A percentile compares a stretch with the other conserved stretches of the same genome.
Conservation (phyloP, 176 grass and related monocot species). For the Avena atlantica region DNA sequence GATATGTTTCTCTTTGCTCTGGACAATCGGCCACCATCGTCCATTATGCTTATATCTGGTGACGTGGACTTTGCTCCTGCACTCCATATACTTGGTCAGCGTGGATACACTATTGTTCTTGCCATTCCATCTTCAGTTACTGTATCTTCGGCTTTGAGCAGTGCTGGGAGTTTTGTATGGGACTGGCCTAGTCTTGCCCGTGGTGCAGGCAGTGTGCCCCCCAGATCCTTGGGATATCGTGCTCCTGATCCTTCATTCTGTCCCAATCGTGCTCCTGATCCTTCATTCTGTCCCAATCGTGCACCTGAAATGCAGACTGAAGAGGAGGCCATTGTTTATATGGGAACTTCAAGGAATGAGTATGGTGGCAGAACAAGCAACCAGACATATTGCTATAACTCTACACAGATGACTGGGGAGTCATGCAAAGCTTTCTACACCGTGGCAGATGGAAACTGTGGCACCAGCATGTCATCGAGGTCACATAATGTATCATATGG, state of each 20-base stretch:
- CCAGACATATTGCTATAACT: slow-evolving; percentile 56
- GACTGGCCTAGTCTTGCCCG: slow-evolving; percentile 81
- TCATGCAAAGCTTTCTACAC: slow-evolving; percentile 53
- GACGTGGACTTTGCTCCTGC: slow-evolving; percentile 88
- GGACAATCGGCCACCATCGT: slow-evolving; percentile 73
- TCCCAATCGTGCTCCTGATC: slow-evolving; percentile 44
- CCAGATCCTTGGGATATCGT: slow-evolving; percentile 43
- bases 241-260: slow-evolving; percentile 47
- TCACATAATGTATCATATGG: slow-evolving; percentile 53
- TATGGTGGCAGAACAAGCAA: slow-evolving; percentile 52
- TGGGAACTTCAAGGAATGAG: slow-evolving; percentile 57
- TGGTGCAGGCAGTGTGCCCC: slow-evolving; percentile 67
- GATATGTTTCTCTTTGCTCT: slow-evolving; percentile 93
- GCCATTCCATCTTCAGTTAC: slow-evolving; percentile 73
- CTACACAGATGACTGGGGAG: slow-evolving; percentile 50
- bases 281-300: slow-evolving; percentile 39
- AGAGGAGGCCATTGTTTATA: slow-evolving; percentile 74
- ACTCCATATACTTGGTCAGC: slow-evolving; percentile 86
- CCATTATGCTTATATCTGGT: slow-evolving; percentile 87
- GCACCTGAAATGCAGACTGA: slow-evolving; percentile 56
- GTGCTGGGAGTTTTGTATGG: slow-evolving; percentile 79
- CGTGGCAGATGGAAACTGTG: slow-evolving; percentile 43
- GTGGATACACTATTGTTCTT: slow-evolving; percentile 74
- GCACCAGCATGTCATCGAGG: slow-evolving; percentile 44
- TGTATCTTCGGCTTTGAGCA: slow-evolving; percentile 74